Percentiles rank a stretch among this genome's conserved stretches.
phyloP scores from a whole-genome alignment of 371 early-diverging fungal species.

The Mortierella sp. region DNA sequence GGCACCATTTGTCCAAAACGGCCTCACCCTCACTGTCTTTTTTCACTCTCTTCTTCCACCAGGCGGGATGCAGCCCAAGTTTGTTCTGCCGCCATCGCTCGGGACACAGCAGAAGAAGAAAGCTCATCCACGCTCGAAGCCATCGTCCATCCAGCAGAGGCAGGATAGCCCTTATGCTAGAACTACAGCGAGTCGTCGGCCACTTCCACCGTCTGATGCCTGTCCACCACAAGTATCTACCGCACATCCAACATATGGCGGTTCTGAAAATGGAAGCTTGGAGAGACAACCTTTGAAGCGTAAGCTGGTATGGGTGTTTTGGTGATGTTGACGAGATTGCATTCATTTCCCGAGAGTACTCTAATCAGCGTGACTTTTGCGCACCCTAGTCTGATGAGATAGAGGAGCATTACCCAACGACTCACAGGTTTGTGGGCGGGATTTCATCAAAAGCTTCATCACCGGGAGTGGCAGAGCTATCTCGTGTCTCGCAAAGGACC shows the following conservation, averaged over 20 bases:
- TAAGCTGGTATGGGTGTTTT: constrained; percentile 12
- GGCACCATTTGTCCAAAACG: too few species aligned
- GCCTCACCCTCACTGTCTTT: too few species aligned
- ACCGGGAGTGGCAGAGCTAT: too few species aligned
- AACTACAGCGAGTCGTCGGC: neutral
- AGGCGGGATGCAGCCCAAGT: constrained; percentile 8
- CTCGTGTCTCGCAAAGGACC: too few species aligned
- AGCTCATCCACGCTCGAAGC: too few species aligned
- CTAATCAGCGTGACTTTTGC: neutral
- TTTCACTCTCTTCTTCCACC: neutral
- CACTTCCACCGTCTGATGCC: neutral
- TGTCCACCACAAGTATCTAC: neutral
- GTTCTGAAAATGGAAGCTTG: neutral
- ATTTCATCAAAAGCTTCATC: too few species aligned
- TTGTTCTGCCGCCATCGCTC: constrained; percentile 14
- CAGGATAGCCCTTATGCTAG: neutral
- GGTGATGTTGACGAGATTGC: neutral
- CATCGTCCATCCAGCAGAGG: too few species aligned
- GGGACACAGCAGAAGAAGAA: constrained; percentile 11
- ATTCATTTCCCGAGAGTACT: neutral
- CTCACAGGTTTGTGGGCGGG: too few species aligned
- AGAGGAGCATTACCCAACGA: too few species aligned
- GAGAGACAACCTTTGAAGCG: constrained; percentile 16
- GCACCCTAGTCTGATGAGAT: neutral
- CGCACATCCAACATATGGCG: neutral